Conservation (phyloP, 2,329 filamentous ascomycete species). For the Calcarisporium arbuscula region DNA sequence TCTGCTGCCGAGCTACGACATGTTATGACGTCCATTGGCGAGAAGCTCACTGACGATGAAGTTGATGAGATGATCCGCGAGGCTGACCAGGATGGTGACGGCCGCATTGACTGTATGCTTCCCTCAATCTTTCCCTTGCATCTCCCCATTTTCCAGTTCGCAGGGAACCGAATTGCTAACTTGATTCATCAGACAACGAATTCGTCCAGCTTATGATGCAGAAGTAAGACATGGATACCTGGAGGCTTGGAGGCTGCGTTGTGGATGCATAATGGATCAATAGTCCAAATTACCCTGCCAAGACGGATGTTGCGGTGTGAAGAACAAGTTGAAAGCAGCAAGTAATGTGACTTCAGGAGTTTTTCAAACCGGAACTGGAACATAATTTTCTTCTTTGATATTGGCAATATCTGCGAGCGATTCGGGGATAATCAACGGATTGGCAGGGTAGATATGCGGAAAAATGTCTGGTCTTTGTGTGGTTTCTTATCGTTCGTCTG, state of each 20-base stretch:
- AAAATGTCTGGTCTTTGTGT: conserved; percentile 17
- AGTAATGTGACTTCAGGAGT: no score
- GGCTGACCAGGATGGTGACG: conserved; percentile 83
- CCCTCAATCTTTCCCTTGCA: background rate
- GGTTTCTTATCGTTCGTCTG: conserved; percentile 13
- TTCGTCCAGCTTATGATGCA: conserved; percentile 96
- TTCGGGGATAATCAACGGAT: conserved; percentile 19
- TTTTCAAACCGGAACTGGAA: no score
- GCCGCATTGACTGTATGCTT: conserved; percentile 75
- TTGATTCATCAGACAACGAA: conserved; percentile 63
- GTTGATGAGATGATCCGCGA: conserved; percentile 92
- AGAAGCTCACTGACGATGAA: conserved; percentile 86
- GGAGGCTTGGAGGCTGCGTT: no score
- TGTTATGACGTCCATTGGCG: conserved; percentile 87
- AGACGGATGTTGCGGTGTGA: no score
- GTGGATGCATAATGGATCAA: no score
- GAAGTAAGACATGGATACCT: conserved; percentile 57
- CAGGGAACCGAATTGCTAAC: conserved; percentile 12
- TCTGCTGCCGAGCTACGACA: conserved; percentile 82
- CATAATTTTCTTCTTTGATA: conserved; percentile 20
- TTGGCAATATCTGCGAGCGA: conserved; percentile 25
- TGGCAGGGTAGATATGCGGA: conserved; percentile 19
- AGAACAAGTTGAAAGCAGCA: no score
- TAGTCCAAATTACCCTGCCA: no score
- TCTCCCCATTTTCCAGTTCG: background rate